These are phyloP conservation scores for Colletotrichum limetticola DNA, from an alignment of 2,329 filamentous ascomycete species.

Conservation along the genomic window DNA sequence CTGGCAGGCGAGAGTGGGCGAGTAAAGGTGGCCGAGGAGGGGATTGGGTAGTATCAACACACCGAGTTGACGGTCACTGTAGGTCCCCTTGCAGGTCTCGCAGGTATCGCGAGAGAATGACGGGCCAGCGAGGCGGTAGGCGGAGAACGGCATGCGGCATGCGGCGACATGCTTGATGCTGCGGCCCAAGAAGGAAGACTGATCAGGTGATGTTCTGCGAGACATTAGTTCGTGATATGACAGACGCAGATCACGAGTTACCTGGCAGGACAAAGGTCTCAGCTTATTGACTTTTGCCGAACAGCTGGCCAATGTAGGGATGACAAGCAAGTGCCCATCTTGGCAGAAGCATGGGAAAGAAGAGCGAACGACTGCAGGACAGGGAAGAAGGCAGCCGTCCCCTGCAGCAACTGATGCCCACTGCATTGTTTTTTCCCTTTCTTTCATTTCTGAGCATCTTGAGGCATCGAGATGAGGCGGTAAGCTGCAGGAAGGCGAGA, in stretches of 20 bases:
- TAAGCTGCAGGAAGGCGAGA: not conserved
- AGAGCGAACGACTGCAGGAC: not conserved
- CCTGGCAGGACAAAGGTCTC: not conserved
- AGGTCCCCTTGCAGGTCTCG: not conserved
- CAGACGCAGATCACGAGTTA: conserved; percentile 18
- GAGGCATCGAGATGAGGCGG: conserved; percentile 1
- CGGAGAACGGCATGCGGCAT: conserved; percentile 7
- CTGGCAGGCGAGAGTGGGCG: not conserved
- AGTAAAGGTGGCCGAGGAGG: not conserved
- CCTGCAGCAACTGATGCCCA: not conserved
- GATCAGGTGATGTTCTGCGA: conserved; percentile 23
- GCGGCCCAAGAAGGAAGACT: conserved; percentile 26
- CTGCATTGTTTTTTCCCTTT: not conserved
- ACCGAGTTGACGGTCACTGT: conserved; percentile 1
- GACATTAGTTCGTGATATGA: conserved; percentile 10
- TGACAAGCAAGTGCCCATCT: not conserved
- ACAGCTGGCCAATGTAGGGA: not conserved
- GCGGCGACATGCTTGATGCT: conserved; percentile 1
- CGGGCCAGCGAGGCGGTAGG: not conserved
- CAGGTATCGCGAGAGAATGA: conserved; percentile 4
- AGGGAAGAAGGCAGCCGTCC: not conserved
- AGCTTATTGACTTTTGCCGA: conserved; percentile 3
- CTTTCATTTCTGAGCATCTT: not conserved
- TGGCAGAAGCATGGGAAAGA: not conserved
- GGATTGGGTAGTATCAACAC: conserved; percentile 1